Evolutionary conservation across 352 stramenopile genomes (phyloP).

Genomic region (Globisporangium cederbergense): DNA sequence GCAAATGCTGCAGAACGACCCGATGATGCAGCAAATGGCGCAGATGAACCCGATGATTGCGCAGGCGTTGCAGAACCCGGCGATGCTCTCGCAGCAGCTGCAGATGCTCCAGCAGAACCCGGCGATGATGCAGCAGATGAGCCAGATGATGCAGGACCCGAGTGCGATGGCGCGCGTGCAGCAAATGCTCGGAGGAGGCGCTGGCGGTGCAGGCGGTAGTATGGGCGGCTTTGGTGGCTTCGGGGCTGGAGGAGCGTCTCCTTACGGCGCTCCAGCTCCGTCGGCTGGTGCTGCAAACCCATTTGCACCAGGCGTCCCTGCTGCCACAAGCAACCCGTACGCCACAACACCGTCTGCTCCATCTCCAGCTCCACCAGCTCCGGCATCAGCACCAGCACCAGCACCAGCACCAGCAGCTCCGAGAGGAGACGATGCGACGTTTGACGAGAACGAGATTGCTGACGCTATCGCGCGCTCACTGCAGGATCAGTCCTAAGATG

Average conservation of each 20-base stretch:
- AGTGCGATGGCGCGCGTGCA: slow-evolving; percentile 69
- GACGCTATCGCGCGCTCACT: slow-evolving; percentile 73
- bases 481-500: slow-evolving; percentile 44
- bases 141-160: slow-evolving; percentile 78
- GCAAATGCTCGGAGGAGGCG: slow-evolving; percentile 44
- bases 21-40: slow-evolving; percentile 79
- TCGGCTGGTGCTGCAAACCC: slow-evolving; percentile 30
- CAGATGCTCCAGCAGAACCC: slow-evolving; percentile 74
- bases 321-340: slow-evolving; percentile 26
- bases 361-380: not conserved
- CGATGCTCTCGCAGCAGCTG: slow-evolving; percentile 61
- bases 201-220: slow-evolving; percentile 14
- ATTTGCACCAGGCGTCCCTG: slow-evolving; percentile 19
- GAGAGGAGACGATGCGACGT: slow-evolving; percentile 24
- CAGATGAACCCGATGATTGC: slow-evolving; percentile 76
- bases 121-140: slow-evolving; percentile 76
- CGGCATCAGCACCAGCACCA: slow-evolving; percentile 10
- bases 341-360: slow-evolving; percentile 16
- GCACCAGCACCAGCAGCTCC: slow-evolving; percentile 17
- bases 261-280: slow-evolving; percentile 28
- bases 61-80: slow-evolving; percentile 74
- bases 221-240: slow-evolving; percentile 21
- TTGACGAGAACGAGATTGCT: slow-evolving; percentile 79
- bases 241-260: slow-evolving; percentile 13
- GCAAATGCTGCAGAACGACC: slow-evolving; percentile 62